These are phyloP conservation scores for Alternaria sp. DNA, from an alignment of 2,329 filamentous ascomycete genomes.

Conservation along the genomic window DNA sequence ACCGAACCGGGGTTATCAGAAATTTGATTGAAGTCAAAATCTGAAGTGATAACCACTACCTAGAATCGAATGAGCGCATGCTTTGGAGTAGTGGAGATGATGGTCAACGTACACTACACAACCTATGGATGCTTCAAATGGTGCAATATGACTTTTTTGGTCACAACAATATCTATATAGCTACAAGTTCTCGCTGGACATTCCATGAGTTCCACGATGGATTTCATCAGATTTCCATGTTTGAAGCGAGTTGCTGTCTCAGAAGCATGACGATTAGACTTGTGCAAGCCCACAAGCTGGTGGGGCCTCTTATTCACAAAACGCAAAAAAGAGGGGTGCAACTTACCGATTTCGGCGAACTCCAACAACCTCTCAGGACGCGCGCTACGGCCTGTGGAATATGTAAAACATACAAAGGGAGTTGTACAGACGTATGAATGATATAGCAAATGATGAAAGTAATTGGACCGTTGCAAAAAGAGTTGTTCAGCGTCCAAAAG, in stretches of 20 bases:
- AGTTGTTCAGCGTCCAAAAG: background rate
- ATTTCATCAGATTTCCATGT: background rate
- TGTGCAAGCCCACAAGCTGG: conserved; percentile 2
- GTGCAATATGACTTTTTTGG: conserved; percentile 5
- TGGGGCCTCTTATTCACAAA: conserved; percentile 11
- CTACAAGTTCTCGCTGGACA: background rate
- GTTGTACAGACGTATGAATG: background rate
- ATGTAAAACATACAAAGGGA: background rate
- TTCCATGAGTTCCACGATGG: accelerated
- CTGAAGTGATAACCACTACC: conserved; percentile 41
- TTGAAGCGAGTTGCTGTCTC: background rate
- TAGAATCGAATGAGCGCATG: conserved; percentile 24
- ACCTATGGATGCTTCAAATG: conserved; percentile 18
- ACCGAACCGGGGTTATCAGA: conserved; percentile 39
- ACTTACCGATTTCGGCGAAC: background rate
- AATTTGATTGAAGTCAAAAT: conserved; percentile 29
- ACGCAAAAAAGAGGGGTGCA: conserved; percentile 7
- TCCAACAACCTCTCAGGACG: background rate
- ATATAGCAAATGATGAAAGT: too few species aligned
- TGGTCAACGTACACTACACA: conserved; percentile 27
- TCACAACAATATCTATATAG: background rate
- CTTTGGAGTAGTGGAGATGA: background rate
- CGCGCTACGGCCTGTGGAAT: background rate
- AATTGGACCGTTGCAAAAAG: background rate
- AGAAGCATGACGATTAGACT: conserved; percentile 19